Base-by-base conservation (phyloP, 176 grass and related monocot species). In the Hyparrhenia diplandra region DNA sequence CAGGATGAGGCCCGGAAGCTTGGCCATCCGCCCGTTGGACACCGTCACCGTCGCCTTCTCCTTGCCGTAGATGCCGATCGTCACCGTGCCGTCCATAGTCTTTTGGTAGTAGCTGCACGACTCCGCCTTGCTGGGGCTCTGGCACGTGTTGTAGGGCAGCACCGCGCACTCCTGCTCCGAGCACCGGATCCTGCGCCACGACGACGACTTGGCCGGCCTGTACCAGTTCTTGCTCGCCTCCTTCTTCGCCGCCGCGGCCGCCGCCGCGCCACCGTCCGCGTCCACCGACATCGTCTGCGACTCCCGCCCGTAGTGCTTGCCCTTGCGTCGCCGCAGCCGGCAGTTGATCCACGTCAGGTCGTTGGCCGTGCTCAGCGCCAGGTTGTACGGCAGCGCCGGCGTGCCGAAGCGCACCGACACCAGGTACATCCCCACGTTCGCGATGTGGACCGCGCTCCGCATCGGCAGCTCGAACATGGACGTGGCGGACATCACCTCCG, bases 311-410 rank as follows among this genome's bases (percentile, higher is more conserved):
- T 70, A 74, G 59, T 73, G 82, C 79, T 71, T 76, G 8, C 78
- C 72, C 32, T 60, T 60, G 27, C n/a, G 73, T 5, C 49, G 40
- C 20, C 77, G 68, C 49, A 73, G 70, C 9, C 79, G 88, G 82
- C 95, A 98, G 83, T 94, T 98, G 70, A 91, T 87, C 96, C 96
- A 98, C 35, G 96, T 95, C 75, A 98, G 73, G 66, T 93, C 92
- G 75, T 87, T 98, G 10, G 90, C 96, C 0, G 90, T 98, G 82
- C 95, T 90, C 8, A 89, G 84, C 34, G 60, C 90, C 8, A 98
- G 80, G 30, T 47, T 68, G 72, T 82, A 95, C 5, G 83, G 84
- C 37, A 75, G 87, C 17, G 96, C 92, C 20, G 96, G 96, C 25
- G 92, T 98, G 21, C 96, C 96, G 17, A 98, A 35, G 8, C 82